Conservation (phyloP, 106 monocot genomes). For the Iris macrosiphon region DNA sequence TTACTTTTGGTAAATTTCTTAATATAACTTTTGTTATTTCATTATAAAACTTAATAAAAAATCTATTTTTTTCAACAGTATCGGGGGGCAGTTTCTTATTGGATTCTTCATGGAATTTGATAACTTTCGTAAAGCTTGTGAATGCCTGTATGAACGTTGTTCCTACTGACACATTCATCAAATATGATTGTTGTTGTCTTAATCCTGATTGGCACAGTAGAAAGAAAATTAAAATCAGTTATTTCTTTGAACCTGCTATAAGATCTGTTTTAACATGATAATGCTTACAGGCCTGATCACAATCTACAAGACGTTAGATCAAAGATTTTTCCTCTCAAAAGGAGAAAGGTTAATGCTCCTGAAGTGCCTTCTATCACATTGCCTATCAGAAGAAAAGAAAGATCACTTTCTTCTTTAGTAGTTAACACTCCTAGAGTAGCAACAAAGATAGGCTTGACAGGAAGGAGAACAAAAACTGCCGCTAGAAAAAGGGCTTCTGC, state of each 20-base stretch:
- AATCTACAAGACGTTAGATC: constrained; percentile 68
- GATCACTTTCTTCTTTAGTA: constrained; percentile 90
- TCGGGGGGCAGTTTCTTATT: no score
- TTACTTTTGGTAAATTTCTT: no score
- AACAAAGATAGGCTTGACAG: constrained; percentile 51
- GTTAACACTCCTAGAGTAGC: constrained; percentile 67
- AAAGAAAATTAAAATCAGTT: background rate
- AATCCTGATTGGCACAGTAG: no score
- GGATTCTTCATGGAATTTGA: no score
- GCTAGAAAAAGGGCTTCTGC: constrained; percentile 42
- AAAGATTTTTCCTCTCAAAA: constrained; percentile 74
- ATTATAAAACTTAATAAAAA: no score
- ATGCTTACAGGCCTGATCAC: constrained; percentile 60
- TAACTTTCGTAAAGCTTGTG: no score
- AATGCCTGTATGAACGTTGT: no score
- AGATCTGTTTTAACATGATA: background rate
- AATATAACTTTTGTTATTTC: no score
- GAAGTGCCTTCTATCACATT: constrained; percentile 59
- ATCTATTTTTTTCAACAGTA: no score
- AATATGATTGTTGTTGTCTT: no score
- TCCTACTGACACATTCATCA: no score
- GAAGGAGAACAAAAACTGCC: constrained; percentile 64
- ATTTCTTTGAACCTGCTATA: background rate
- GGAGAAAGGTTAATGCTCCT: constrained; percentile 41
- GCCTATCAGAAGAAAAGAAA: constrained; percentile 79